Base-by-base conservation (phyloP, 2,329 filamentous ascomycete genomes). In the Penicillium sp. region DNA sequence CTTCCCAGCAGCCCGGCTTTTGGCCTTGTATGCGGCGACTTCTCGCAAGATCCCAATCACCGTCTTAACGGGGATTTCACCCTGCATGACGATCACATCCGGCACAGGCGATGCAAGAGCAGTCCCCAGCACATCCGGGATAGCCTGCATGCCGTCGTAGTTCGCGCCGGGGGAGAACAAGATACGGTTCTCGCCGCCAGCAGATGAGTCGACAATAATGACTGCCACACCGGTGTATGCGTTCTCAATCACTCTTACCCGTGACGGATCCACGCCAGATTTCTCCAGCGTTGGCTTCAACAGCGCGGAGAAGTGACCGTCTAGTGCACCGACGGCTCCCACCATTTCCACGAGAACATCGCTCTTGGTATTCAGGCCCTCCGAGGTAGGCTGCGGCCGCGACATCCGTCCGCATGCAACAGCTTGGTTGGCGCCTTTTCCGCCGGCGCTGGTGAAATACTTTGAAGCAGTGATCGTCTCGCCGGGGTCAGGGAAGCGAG, bases 361-460 rank as follows among this genome's bases (percentile, higher is more conserved):
- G 40, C 55, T 55, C 4, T 56, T 58, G 15, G 58, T 6, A 52
- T 56, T 27, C 46, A 64, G 59, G 41, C 47, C 56, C n/a, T 49
- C 48, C n/a, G 45, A 30, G 18, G 57, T 40, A 29, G 68, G 60
- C 27, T 76, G 78, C 23, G 79, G 67, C 41, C 88, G 83, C 1
- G 90, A 94, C 44, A 95, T 83, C 57, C 93, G 89, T 44, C 87
- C 89, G 74, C 88, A 91, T 20, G 91, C 91, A 49, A 96, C 89
- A 53, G 91, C 92, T 77, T 97, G 93, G 78, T 97, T 97, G 54
- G 92, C 91, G 58, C 93, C 93, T 76, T 99, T 99, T 51, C 94
- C 93, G 64, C 93, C 94, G 24, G 89, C 87, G 36, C 89, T 91
- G 29, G 87, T 90, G 67, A 82, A 82, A 75, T 96, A 96, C 17